Evolutionary conservation across 2,329 filamentous ascomycete genomes (phyloP).

Genomic region (Ploettnerulaceae sp.): DNA sequence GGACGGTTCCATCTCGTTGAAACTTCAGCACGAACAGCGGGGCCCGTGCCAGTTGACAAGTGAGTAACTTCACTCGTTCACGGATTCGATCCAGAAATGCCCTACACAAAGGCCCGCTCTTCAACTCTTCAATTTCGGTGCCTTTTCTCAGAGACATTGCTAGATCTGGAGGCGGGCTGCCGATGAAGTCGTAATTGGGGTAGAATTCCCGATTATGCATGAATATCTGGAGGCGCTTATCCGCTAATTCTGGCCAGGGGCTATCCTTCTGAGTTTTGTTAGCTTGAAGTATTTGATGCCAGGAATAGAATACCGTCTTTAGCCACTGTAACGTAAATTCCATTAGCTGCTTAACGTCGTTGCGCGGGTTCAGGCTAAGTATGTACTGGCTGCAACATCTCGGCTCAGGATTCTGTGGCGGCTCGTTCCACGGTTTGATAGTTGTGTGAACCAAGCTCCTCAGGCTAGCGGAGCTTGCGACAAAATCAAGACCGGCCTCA

Average conservation of each 20-base stretch:
- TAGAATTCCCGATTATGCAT: constrained; percentile 1
- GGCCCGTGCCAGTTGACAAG: neutral
- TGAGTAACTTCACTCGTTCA: neutral
- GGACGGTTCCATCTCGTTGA: neutral
- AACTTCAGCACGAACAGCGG: neutral
- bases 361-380: neutral
- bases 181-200: too few species aligned
- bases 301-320: neutral
- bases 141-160: neutral
- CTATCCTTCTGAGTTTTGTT: neutral
- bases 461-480: neutral
- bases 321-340: constrained; percentile 8
- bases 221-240: neutral
- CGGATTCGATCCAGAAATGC: neutral
- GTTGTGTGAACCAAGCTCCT: neutral
- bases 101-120: neutral
- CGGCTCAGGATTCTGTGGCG: neutral
- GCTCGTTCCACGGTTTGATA: constrained; percentile 5
- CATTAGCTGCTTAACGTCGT: neutral
- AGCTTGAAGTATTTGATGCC: neutral
- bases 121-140: neutral
- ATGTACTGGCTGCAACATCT: constrained; percentile 4
- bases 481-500: neutral
- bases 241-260: neutral
- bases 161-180: neutral